Conservation (phyloP, 2,329 filamentous ascomycete species). For the Botrytis paeoniae region DNA sequence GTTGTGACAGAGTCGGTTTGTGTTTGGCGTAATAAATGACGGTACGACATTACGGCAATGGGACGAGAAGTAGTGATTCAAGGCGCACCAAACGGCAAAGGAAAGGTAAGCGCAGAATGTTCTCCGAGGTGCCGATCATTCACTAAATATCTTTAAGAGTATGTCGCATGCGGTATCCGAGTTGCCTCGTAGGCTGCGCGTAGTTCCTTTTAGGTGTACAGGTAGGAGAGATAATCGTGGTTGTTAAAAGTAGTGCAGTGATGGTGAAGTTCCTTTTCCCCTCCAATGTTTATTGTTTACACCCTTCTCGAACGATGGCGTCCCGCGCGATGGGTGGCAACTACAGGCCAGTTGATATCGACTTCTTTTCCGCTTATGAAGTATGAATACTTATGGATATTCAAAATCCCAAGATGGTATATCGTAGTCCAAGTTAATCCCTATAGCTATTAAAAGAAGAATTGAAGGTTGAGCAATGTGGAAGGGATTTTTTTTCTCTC, state of each 20-base stretch:
- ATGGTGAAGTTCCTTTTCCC: background rate
- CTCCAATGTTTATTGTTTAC: conserved; percentile 3
- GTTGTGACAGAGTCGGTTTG: conserved; percentile 46
- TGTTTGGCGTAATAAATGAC: conserved; percentile 57
- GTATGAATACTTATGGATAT: background rate
- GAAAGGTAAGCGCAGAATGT: background rate
- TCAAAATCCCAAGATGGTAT: background rate
- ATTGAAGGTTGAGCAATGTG: conserved; percentile 4
- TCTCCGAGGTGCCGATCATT: background rate
- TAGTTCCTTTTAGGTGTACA: background rate
- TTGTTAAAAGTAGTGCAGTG: background rate
- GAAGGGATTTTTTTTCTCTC: background rate
- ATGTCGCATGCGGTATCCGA: conserved; percentile 9
- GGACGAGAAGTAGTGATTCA: conserved; percentile 10
- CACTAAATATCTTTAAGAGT: background rate
- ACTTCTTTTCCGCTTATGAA: background rate
- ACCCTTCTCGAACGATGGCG: background rate
- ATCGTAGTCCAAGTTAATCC: background rate
- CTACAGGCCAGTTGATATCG: background rate
- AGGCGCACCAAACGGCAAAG: conserved; percentile 7
- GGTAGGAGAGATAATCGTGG: background rate
- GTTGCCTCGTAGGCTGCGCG: background rate
- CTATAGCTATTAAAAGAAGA: background rate
- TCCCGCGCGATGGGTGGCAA: background rate
- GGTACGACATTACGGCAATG: conserved; percentile 51